These are phyloP conservation scores for Cladosporium austrohemisphaericum DNA, from an alignment of 2,329 filamentous ascomycete species.

Conservation along the genomic window DNA sequence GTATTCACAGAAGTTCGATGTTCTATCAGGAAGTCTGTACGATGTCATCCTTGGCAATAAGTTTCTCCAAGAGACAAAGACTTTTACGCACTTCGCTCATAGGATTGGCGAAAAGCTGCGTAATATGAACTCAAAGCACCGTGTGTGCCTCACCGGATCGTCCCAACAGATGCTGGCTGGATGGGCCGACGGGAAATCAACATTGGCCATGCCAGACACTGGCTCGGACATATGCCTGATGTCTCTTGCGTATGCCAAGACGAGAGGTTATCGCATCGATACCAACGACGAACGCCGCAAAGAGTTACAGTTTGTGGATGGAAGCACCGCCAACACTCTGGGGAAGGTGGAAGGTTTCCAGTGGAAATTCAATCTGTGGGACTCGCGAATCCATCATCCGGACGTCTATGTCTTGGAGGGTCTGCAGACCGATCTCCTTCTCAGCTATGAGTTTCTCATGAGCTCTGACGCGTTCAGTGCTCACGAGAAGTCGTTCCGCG, in stretches of 20 bases:
- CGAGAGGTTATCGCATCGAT: not conserved
- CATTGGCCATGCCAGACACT: not conserved
- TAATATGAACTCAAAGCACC: not conserved
- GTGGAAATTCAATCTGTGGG: not conserved
- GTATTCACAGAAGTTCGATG: not conserved
- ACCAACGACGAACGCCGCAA: not conserved
- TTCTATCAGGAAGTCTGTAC: not conserved
- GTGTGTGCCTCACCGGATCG: not conserved
- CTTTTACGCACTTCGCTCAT: not conserved
- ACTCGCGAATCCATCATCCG: not conserved
- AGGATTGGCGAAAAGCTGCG: not conserved
- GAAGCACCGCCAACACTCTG: not conserved
- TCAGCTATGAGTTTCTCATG: not conserved
- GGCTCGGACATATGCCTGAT: conserved; percentile 8
- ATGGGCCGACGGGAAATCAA: not conserved
- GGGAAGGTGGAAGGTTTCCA: not conserved
- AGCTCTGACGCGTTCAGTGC: not conserved
- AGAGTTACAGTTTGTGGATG: not conserved
- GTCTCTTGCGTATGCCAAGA: not conserved
- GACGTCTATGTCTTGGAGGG: not conserved
- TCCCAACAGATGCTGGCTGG: conserved; percentile 1
- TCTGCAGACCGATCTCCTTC: not conserved
- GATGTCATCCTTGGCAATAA: not conserved
- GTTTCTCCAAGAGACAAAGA: conserved; percentile 4
- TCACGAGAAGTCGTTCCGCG: too few relatives aligned